phyloP scores from a whole-genome alignment of 2,329 filamentous ascomycete genomes.

The Aureobasidium uvarum region DNA sequence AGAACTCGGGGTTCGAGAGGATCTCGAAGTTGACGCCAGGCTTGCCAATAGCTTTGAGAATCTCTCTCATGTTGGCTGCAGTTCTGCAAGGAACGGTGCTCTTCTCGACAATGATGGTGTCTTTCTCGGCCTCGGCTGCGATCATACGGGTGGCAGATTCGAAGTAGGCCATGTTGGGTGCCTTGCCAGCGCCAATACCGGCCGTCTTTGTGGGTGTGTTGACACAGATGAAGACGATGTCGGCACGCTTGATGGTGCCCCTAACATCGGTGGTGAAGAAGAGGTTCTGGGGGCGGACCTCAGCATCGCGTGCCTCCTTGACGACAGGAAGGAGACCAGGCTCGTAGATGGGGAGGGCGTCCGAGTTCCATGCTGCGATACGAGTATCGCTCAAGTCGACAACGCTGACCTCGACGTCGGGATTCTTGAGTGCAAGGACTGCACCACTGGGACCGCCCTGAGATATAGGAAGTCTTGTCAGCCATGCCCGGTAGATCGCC shows the following conservation, averaged over 20 bases:
- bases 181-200: slow-evolving; percentile 66
- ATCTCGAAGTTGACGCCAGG: slow-evolving; percentile 65
- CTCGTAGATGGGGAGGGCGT: slow-evolving; percentile 72
- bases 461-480: neutral
- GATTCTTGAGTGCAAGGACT: slow-evolving; percentile 71
- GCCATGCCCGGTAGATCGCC: neutral
- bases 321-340: slow-evolving; percentile 68
- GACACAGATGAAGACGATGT: slow-evolving; percentile 72
- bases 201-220: slow-evolving; percentile 75
- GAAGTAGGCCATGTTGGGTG: slow-evolving; percentile 69
- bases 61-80: slow-evolving; percentile 66
- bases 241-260: slow-evolving; percentile 62
- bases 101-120: slow-evolving; percentile 77
- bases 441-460: slow-evolving; percentile 65
- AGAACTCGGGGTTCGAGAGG: slow-evolving; percentile 77
- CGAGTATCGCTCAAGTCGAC: slow-evolving; percentile 66
- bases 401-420: slow-evolving; percentile 68
- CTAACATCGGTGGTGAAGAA: slow-evolving; percentile 70
- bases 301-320: slow-evolving; percentile 54
- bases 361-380: slow-evolving; percentile 71
- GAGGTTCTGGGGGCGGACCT: slow-evolving; percentile 60
- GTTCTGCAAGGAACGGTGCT: slow-evolving; percentile 76
- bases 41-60: slow-evolving; percentile 48
- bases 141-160: slow-evolving; percentile 68
- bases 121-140: slow-evolving; percentile 62